phyloP scores from a whole-genome alignment of 345 rosid species.

The Populus ilicifolia region DNA sequence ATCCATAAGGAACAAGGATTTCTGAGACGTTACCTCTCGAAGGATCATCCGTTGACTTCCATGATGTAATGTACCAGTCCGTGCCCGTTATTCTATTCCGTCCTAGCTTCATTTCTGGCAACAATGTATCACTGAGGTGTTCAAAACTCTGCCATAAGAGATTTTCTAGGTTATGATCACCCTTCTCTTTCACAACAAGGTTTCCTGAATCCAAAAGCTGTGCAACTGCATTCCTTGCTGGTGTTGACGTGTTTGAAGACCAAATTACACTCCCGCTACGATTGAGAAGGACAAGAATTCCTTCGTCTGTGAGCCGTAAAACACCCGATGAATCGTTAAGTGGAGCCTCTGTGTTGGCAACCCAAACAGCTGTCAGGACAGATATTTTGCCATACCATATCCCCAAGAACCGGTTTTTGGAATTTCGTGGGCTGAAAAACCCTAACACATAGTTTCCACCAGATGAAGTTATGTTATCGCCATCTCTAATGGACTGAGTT shows the following conservation, averaged over 20 bases:
- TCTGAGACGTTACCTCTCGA: slow-evolving; percentile 27
- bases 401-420: slow-evolving; percentile 3
- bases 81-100: not conserved
- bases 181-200: too few species aligned
- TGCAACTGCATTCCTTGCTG: not conserved
- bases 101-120: not conserved
- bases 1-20: slow-evolving; percentile 17
- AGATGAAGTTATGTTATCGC: not conserved
- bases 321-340: not conserved
- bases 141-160: not conserved
- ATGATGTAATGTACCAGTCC: slow-evolving; percentile 23
- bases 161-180: too few species aligned
- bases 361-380: not conserved
- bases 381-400: not conserved
- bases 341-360: not conserved
- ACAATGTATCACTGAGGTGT: not conserved
- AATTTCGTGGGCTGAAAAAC: slow-evolving; percentile 2
- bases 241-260: not conserved
- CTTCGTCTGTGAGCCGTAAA: not conserved
- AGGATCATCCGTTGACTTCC: slow-evolving; percentile 37
- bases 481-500: not conserved
- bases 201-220: too few species aligned
- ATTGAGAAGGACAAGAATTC: not conserved
- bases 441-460: not conserved
- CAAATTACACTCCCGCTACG: not conserved